Percentiles rank a stretch among this genome's conserved stretches.
These are phyloP conservation scores for Boletellus sp. DNA, from an alignment of 1,284 basidiomycete species.

Conservation along the genomic window DNA sequence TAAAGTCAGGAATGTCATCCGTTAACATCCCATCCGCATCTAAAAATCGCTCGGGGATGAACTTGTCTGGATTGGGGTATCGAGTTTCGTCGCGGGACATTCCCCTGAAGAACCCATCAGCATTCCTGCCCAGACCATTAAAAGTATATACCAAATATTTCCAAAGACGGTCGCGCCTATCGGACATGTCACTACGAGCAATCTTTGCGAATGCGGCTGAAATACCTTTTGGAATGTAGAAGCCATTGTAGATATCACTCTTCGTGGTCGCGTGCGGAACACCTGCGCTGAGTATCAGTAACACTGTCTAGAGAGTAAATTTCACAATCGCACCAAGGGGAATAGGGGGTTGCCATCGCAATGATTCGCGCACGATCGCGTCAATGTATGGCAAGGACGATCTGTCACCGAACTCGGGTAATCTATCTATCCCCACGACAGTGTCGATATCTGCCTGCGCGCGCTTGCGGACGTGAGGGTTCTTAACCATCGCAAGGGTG, in stretches of 20 bases:
- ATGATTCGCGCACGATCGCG: conserved; percentile 38
- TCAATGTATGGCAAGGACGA: conserved; percentile 37
- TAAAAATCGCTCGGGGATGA: conserved; percentile 27
- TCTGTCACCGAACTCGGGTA: conserved; percentile 41
- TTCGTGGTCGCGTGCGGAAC: conserved; percentile 15
- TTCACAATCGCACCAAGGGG: conserved; percentile 20
- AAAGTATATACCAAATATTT: conserved; percentile 21
- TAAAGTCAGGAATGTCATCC: conserved; percentile 12
- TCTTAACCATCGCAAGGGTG: conserved; percentile 35
- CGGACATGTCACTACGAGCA: neutral
- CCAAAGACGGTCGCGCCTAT: conserved; percentile 19
- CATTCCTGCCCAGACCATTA: too few species aligned
- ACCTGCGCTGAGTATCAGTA: conserved; percentile 7
- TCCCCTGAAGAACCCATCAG: conserved; percentile 17
- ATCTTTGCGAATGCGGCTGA: neutral
- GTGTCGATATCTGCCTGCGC: conserved; percentile 41
- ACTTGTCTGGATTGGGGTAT: conserved; percentile 20
- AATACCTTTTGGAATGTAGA: conserved; percentile 29
- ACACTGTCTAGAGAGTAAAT: neutral
- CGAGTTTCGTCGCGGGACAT: conserved; percentile 24
- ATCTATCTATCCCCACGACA: conserved; percentile 33
- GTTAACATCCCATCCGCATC: conserved; percentile 16
- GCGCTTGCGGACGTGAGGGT: conserved; percentile 30
- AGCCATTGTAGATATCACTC: conserved; percentile 24
- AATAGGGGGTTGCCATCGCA: conserved; percentile 26